Evolutionary conservation across 176 grass and related monocot genomes (phyloP), one percentile per base, ranked within the genome.

Genomic region (Triticum timopheevii): DNA sequence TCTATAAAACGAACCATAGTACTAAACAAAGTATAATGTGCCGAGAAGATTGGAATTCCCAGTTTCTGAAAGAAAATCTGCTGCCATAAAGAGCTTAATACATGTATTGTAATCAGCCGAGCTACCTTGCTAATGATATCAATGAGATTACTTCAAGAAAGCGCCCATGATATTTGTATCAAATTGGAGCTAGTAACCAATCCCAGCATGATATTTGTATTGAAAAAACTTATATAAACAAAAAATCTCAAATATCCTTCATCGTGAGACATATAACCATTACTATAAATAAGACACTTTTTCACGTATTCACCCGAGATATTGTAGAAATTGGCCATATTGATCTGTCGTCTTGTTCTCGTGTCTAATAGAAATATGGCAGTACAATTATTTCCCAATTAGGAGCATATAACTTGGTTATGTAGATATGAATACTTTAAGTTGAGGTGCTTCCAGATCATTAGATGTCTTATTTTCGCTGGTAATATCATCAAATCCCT

Each of bases 11-110:
- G 11, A 58, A 34, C 22, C 36, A 59, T 22, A 15, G 13, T 30
- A 76, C 13, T 7, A 77, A 68, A 85, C 45, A 72, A 83, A 30
- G 20, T 67, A 66, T 17, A 13, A 67, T 77, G 42, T 36, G 40
- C 0, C 12, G 20, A 23, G 2, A 65, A 56, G 44, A 45, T 45
- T 27, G 13, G 15, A 56, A 49, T 75, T 75, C 36, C 38, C 10
- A 75, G 52, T 65, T 77, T 85, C 20, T 25, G 4, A 76, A 65
- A 17, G 52, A 74, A 76, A 84, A 63, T 30, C 4, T 65, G 58
- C 5, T 50, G 27, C 71, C 61, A 17, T 44, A 65, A 77, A 67
- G 20, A 38, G 10, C 39, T 47, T 44, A 65, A 77, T 61, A 8
- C 42, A 85, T 54, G 50, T 54, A 54, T 7, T 85, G 40, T 47